Base-by-base conservation (phyloP, 2,329 filamentous ascomycete genomes). In the Colletotrichum eleusines region DNA sequence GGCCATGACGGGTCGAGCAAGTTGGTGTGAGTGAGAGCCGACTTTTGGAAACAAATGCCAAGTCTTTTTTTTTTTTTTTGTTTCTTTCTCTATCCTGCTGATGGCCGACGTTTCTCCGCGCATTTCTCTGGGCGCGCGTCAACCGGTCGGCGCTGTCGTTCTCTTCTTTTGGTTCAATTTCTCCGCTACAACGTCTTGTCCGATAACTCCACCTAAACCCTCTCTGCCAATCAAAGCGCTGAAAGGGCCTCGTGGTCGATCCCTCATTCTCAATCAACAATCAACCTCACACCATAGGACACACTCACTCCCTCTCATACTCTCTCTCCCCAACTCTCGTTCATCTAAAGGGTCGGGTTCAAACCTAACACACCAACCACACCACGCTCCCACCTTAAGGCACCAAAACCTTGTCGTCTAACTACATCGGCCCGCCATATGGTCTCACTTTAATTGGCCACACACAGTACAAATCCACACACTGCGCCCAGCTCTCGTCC, bases 281-380 rank as follows among this genome's bases (percentile, higher is more conserved):
- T 62, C 57, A 62, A 68, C 58, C 38, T 57, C 68, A 63, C 63
- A 71, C 58, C 18, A 23, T 46, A 26, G 18, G 50, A 44, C 42
- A 44, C n/a, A n/a, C n/a, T n/a, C n/a, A n/a, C n/a, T n/a, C 42
- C 3, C 18, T 44, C 42, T 57, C 55, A 67, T 63, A 60, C 42
- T 55, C 63, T 61, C 50, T 51, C 42, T 7, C 48, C 7, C 54
- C 40, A 1, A 42, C 40, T 23, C 40, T 38, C 44, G 16, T 38
- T 66, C 64, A 61, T 44, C 48, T n/a, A 53, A 31, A 33, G 18
- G 28, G 12, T 23, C 12, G 26, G 18, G 53, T 23, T 44, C 35
- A 54, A 59, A 26, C 40, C 33, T 35, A 44, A 31, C n/a, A 50
- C 51, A 57, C 5, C 31, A 48, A 50, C 42, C 23, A 51, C 60